Percentiles rank a stretch among this genome's conserved stretches.
Evolutionary conservation across 768 basidiomycete genomes (phyloP).

Genomic region (Trametes cubensis): DNA sequence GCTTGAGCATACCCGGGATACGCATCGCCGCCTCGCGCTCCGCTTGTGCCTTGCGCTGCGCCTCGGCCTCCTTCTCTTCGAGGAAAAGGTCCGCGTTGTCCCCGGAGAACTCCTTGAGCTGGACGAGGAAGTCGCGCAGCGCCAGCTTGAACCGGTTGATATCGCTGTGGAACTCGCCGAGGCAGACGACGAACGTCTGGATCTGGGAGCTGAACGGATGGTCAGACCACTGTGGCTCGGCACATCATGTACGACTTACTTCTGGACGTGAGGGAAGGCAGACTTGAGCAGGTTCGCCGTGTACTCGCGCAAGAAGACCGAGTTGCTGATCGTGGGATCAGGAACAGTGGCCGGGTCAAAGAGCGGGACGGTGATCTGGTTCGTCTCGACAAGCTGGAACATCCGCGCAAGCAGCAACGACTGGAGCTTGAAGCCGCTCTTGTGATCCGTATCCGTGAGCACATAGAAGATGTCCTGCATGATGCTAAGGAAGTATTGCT

Average conservation of each 20-base stretch:
- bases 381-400: constrained; percentile 88
- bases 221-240: constrained; percentile 4
- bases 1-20: constrained; percentile 98
- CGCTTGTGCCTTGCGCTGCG: constrained; percentile 72
- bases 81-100: constrained; percentile 91
- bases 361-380: constrained; percentile 78
- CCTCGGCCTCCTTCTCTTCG: constrained; percentile 93
- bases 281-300: constrained; percentile 81
- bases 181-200: constrained; percentile 63
- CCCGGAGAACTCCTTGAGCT: constrained; percentile 95
- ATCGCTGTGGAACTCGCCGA: constrained; percentile 76
- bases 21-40: constrained; percentile 89
- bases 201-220: constrained; percentile 60
- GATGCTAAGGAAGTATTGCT: constrained; percentile 91
- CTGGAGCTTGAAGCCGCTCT: constrained; percentile 97
- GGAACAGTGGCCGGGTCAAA: constrained; percentile 77
- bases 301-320: constrained; percentile 81
- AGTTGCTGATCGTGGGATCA: constrained; percentile 75
- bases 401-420: constrained; percentile 89
- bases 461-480: constrained; percentile 97
- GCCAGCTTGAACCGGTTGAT: constrained; percentile 91
- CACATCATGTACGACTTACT: constrained; percentile 48
- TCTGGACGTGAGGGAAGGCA: constrained; percentile 92
- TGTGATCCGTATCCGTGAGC: constrained; percentile 96
- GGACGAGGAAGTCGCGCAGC: constrained; percentile 95